Percentiles rank a stretch among this genome's conserved stretches.
phyloP scores from a whole-genome alignment of 495 filamentous ascomycete species.

The Penicillium turbatum region DNA sequence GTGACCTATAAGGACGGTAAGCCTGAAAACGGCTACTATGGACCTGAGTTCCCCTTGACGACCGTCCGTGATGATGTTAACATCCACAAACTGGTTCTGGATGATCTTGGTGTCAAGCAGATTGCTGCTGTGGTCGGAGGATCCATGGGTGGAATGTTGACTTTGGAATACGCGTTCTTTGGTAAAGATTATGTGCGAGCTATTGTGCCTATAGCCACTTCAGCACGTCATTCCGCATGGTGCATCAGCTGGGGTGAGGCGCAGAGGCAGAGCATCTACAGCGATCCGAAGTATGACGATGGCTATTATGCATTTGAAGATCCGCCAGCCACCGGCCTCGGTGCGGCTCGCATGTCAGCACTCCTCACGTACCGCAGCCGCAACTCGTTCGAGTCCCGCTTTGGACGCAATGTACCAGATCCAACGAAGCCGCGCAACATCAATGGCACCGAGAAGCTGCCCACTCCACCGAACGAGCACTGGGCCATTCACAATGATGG shows the following conservation, averaged over 20 bases:
- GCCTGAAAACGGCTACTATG: conserved; percentile 70
- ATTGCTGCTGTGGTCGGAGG: conserved; percentile 89
- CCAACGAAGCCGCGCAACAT: conserved; percentile 74
- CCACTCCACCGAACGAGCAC: conserved; percentile 72
- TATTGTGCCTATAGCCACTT: conserved; percentile 93
- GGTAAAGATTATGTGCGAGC: conserved; percentile 88
- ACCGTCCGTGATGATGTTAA: conserved; percentile 94
- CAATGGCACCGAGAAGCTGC: conserved; percentile 57
- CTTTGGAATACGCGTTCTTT: conserved; percentile 94
- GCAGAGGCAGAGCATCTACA: conserved; percentile 96
- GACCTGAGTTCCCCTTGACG: conserved; percentile 92
- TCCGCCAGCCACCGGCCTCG: conserved; percentile 79
- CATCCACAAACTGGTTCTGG: conserved; percentile 85
- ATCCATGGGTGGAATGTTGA: conserved; percentile 98
- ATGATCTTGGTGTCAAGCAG: conserved; percentile 80
- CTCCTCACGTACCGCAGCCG: conserved; percentile 92
- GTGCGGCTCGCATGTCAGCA: conserved; percentile 94
- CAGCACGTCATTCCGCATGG: conserved; percentile 95
- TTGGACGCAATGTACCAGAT: conserved; percentile 89
- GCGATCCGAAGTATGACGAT: conserved; percentile 96
- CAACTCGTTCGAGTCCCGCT: conserved; percentile 93
- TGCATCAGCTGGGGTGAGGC: conserved; percentile 99
- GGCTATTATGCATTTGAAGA: conserved; percentile 86
- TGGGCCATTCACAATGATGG: conserved; percentile 96
- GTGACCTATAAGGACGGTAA: conserved; percentile 84